A percentile compares a stretch with the other conserved stretches of the same genome.
These are phyloP conservation scores for Botrytis tulipae DNA, from an alignment of 2,329 filamentous ascomycete genomes.

Conservation along the genomic window DNA sequence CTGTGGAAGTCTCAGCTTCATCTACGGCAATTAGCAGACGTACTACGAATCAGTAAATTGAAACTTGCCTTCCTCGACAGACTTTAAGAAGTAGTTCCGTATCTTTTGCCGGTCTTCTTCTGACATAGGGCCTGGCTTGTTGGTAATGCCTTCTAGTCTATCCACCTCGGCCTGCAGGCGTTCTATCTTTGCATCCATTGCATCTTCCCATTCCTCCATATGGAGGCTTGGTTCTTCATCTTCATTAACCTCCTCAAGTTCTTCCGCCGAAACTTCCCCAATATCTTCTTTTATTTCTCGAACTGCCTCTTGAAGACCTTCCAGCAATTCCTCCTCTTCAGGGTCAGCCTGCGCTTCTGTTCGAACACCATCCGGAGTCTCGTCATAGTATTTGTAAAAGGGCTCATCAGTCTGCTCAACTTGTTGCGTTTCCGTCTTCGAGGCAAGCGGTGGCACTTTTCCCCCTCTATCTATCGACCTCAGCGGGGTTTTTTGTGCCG, in stretches of 20 bases:
- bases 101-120: conserved; percentile 23
- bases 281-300: conserved; percentile 19
- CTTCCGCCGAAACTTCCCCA: conserved; percentile 19
- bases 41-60: neutral
- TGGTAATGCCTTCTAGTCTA: conserved; percentile 20
- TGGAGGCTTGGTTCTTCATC: conserved; percentile 21
- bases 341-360: conserved; percentile 29
- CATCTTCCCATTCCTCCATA: conserved; percentile 19
- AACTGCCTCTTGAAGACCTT: conserved; percentile 18
- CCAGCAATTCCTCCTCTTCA: conserved; percentile 23
- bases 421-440: conserved; percentile 1
- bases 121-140: conserved; percentile 23
- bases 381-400: conserved; percentile 32
- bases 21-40: conserved; percentile 7
- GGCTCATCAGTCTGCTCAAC: conserved; percentile 17
- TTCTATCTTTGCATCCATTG: conserved; percentile 19
- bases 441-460: neutral
- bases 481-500: conserved; percentile 21
- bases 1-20: conserved; percentile 1
- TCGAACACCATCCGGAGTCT: conserved; percentile 34
- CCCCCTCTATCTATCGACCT: conserved; percentile 17
- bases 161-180: conserved; percentile 19
- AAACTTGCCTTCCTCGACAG: conserved; percentile 17
- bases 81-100: conserved; percentile 22
- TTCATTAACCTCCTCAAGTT: conserved; percentile 21